Conservation (phyloP, 306 rosid species). For the Cucumis cinereus region DNA sequence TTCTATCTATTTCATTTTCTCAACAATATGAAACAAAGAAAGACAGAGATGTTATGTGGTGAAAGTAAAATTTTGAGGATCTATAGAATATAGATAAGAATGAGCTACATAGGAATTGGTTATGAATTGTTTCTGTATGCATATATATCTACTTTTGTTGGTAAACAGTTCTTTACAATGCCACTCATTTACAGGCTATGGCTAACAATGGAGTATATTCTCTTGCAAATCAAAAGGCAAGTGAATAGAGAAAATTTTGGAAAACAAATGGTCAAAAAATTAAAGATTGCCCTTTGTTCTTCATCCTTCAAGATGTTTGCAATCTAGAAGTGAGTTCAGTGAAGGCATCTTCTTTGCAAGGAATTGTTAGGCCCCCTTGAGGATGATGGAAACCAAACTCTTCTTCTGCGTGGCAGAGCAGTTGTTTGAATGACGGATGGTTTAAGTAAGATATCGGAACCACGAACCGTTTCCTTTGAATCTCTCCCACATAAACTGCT, state of each 20-base stretch:
- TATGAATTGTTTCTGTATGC: not conserved
- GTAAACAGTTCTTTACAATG: not conserved
- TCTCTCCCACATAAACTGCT: not conserved
- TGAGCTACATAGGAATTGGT: not conserved
- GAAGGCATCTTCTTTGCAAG: constrained; percentile 28
- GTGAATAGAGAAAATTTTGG: not conserved
- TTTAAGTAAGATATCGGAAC: constrained; percentile 19
- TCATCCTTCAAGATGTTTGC: not conserved
- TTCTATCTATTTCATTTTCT: too few relatives aligned
- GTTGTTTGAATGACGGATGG: constrained; percentile 12
- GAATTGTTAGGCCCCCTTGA: constrained; percentile 36
- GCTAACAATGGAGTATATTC: not conserved
- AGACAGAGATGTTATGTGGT: not conserved
- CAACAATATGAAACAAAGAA: not conserved
- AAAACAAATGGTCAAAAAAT: not conserved
- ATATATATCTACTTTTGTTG: not conserved
- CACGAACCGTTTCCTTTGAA: constrained; percentile 3
- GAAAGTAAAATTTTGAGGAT: not conserved
- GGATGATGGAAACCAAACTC: constrained; percentile 36
- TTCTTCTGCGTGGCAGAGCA: constrained; percentile 16
- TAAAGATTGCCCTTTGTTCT: not conserved
- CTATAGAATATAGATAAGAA: not conserved
- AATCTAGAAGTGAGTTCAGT: constrained; percentile 16
- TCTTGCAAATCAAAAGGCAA: not conserved
- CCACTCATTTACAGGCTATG: not conserved